Conservation (phyloP, 1,139 yeast species). For the Kodamaea sp. region DNA sequence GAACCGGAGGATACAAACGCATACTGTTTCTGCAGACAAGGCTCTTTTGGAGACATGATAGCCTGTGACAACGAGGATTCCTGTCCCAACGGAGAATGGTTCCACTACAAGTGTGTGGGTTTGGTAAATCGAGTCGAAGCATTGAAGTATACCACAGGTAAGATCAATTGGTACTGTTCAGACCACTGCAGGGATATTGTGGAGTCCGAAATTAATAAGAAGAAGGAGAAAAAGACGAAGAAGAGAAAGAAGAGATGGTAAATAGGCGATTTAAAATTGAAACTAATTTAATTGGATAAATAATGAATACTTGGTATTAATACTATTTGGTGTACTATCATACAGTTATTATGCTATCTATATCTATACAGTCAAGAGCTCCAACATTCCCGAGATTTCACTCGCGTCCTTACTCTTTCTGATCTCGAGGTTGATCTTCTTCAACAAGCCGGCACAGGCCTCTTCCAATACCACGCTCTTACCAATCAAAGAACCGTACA, state of each 20-base stretch:
- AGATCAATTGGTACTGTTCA: slow-evolving; percentile 45
- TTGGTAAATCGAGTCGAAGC: slow-evolving; percentile 43
- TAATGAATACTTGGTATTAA: no score
- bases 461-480: slow-evolving; percentile 81
- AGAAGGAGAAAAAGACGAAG: slow-evolving; percentile 16
- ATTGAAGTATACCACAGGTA: slow-evolving; percentile 37
- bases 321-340: no score
- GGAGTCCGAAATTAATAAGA: slow-evolving; percentile 14
- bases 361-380: slow-evolving; percentile 57
- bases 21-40: slow-evolving; percentile 48
- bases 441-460: slow-evolving; percentile 58
- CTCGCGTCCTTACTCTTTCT: slow-evolving; percentile 84
- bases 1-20: slow-evolving; percentile 23
- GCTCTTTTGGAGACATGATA: slow-evolving; percentile 49
- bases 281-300: no score
- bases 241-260: slow-evolving; percentile 1
- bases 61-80: slow-evolving; percentile 44
- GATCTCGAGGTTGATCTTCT: slow-evolving; percentile 67
- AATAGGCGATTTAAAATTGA: no score
- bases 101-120: slow-evolving; percentile 51
- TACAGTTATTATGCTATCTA: not conserved
- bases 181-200: slow-evolving; percentile 29
- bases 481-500: slow-evolving; percentile 73
- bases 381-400: slow-evolving; percentile 91
- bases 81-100: slow-evolving; percentile 53